Percentiles rank a stretch among this genome's conserved stretches.
phyloP scores from a whole-genome alignment of 2,329 filamentous ascomycete genomes.

The Lachnellula willkommii region DNA sequence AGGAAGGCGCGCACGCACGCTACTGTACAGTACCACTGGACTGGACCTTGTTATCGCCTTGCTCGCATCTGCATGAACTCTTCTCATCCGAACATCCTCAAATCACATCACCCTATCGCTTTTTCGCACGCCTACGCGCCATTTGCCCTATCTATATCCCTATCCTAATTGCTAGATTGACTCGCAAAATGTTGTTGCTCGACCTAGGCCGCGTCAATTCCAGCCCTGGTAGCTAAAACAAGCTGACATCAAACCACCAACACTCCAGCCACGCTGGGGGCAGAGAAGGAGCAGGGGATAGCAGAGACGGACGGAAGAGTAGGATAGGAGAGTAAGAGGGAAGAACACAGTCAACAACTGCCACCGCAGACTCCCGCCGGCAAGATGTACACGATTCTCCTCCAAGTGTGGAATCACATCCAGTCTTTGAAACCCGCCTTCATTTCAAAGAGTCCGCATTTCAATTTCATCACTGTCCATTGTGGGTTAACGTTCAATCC shows the following conservation, averaged over 20 bases:
- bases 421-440: conserved; percentile 51
- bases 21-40: too few relatives aligned
- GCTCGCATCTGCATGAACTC: neutral
- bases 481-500: conserved; percentile 48
- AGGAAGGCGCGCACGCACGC: too few relatives aligned
- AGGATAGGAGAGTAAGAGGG: neutral
- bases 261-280: neutral
- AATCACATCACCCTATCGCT: neutral
- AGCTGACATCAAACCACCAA: neutral
- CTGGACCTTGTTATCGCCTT: neutral
- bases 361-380: neutral
- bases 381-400: conserved; percentile 24
- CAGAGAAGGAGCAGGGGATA: neutral
- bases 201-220: conserved; percentile 5
- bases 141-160: neutral
- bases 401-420: conserved; percentile 37
- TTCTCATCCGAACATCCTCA: neutral
- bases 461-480: conserved; percentile 78
- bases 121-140: neutral
- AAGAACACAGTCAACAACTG: neutral
- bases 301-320: neutral
- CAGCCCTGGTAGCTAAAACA: conserved; percentile 3
- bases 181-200: conserved; percentile 4
- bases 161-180: neutral
- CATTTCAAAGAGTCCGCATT: conserved; percentile 56